Evolutionary conservation across 768 basidiomycete species (phyloP), one percentile per base, ranked within the genome.

Genomic region (Lactarius quietus): DNA sequence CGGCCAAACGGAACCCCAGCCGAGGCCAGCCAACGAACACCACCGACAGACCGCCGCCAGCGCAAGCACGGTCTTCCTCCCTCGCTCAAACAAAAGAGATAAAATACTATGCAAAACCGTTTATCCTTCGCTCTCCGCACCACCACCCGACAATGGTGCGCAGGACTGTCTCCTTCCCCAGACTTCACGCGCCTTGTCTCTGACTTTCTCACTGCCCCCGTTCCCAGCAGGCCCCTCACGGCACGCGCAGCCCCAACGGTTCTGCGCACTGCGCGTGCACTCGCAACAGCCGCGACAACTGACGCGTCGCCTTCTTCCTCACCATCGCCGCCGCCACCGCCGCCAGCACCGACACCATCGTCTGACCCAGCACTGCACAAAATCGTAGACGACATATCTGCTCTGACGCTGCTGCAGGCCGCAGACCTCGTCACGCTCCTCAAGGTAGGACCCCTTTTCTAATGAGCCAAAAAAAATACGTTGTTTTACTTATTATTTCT

Each of bases 371-470:
- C 82, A 71, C 83, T 99, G 69, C 80, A 78, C 57, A 84, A 85
- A 65, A 89, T 99, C 72, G 97, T 99, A 31, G 93, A 98, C 74
- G 89, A 93, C 75, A 98, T 99, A 70, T 92, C 94, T 6, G 78
- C 81, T 26, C 77, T 98, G 70, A 93, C 95, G 23, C 82, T 98
- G 62, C 80, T 99, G 64, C 95, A 98, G 76, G 96, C 96, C 7
- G 90, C 96, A 15, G 96, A 98, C 80, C 84, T 99, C 63, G 95
- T 98, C 54, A 80, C 92, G 1, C 81, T 89, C 36, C 83, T 99
- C 72, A 99, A 99, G 85, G 96, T 91, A 70, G 80, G 66, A 17
- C 54, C 4, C 9, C 43, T 0, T 12, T n/a, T 31, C 7, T 3
- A 12, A 29, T 20, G n/a, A 63, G 3, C 4, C 10, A 12, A 7